These are phyloP conservation scores for Thielaviopsis euricoi DNA, from an alignment of 2,329 filamentous ascomycete species.

Conservation along the genomic window DNA sequence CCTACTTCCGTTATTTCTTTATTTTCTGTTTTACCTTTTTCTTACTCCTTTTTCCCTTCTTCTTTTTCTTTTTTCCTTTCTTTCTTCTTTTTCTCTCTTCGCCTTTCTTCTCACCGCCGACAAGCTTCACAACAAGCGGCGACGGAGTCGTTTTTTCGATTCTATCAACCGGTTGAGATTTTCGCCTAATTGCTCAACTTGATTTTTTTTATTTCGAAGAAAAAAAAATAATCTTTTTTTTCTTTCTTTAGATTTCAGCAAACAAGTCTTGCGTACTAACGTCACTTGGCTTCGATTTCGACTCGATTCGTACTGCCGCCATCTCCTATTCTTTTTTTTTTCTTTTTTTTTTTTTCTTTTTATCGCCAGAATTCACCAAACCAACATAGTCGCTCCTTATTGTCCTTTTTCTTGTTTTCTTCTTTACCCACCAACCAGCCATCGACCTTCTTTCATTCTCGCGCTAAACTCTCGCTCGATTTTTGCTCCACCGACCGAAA, in stretches of 20 bases:
- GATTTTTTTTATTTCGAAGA: background rate
- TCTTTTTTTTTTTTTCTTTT: background rate
- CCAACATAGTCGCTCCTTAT: conserved; percentile 3
- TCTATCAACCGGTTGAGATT: conserved; percentile 6
- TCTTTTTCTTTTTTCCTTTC: background rate
- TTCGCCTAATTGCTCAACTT: background rate
- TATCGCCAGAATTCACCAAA: background rate
- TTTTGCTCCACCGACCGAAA: background rate
- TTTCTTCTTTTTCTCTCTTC: background rate
- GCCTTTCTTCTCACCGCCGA: background rate
- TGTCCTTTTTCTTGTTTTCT: background rate
- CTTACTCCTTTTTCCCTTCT: background rate
- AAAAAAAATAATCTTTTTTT: background rate
- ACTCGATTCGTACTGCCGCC: background rate
- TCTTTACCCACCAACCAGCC: no score
- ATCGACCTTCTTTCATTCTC: background rate
- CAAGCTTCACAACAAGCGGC: conserved; percentile 9
- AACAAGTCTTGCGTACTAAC: no score
- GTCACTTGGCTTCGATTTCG: background rate
- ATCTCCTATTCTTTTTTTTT: no score
- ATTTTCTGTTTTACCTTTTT: background rate
- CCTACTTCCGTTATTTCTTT: background rate
- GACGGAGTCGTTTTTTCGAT: conserved; percentile 9
- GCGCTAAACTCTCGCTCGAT: background rate
- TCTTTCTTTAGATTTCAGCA: background rate